Conservation (phyloP, 2,329 filamentous ascomycete species). For the Tolypocladium inflatum region DNA sequence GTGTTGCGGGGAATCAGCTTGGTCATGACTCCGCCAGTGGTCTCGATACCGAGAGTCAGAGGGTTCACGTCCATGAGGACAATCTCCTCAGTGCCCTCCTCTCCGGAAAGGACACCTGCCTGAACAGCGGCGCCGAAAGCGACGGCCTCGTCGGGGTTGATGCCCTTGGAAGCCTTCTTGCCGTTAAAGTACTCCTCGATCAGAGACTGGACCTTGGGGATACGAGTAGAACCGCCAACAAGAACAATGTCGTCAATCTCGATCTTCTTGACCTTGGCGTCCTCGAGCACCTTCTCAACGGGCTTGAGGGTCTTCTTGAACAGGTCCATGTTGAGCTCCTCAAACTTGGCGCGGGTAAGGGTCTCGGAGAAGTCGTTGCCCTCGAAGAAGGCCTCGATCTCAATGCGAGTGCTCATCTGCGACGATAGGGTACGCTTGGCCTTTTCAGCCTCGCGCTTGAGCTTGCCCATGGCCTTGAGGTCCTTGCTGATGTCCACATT, state of each 20-base stretch:
- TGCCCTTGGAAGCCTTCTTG: constrained; percentile 98
- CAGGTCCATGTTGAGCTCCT: constrained; percentile 96
- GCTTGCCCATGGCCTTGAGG: constrained; percentile 95
- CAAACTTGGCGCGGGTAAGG: constrained; percentile 96
- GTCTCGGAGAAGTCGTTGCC: constrained; percentile 98
- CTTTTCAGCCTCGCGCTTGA: constrained; percentile 99
- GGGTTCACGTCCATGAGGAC: constrained; percentile 98
- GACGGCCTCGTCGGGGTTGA: constrained; percentile 98
- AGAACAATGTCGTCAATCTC: constrained; percentile 96
- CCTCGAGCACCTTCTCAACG: constrained; percentile 96
- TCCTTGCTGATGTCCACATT: constrained; percentile 87
- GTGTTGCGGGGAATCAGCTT: constrained; percentile 94
- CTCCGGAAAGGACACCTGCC: constrained; percentile 87
- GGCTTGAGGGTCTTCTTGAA: constrained; percentile 99
- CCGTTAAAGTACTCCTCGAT: constrained; percentile 92
- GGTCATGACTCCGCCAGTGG: constrained; percentile 95
- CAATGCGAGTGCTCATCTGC: constrained; percentile 86
- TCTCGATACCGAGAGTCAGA: constrained; percentile 93
- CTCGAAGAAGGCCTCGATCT: constrained; percentile 95
- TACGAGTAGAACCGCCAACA: constrained; percentile 97
- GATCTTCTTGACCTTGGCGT: constrained; percentile 92
- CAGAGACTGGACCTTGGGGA: constrained; percentile 90
- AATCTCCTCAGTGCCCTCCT: constrained; percentile 68
- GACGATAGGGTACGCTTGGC: constrained; percentile 97
- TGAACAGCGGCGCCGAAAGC: constrained; percentile 96